Evolutionary conservation across 2,329 filamentous ascomycete genomes (phyloP), one percentile per base, ranked within the genome.

Genomic region (Fusarium sp.): DNA sequence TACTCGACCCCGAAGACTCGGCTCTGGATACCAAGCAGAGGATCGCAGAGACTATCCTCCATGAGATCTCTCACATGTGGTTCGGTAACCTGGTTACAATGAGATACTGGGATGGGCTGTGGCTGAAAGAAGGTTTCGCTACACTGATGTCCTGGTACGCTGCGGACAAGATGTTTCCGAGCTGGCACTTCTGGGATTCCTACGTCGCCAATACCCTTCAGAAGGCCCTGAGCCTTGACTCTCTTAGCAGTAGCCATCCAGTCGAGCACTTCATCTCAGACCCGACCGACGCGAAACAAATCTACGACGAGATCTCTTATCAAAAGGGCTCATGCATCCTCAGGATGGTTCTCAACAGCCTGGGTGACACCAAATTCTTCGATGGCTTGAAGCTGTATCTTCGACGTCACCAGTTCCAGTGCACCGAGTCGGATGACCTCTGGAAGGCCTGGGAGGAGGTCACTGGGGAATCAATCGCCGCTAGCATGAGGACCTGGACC

Each of bases 401-500:
- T 2, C 3, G 17, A 6, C 12, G 17, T 20, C 12, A 53, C 17
- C 4, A 53, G 7, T 53, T 26, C 17, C n/a, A 35, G 6, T 14
- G 0, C 2, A 53, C 30, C 15, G n/a, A 24, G 17, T 8, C 30
- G 8, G 3, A 12, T 36, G 3, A 8, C 30, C 22, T 36, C 3
- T 53, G n/a, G 48, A 36, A 15, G 30, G 48, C n/a, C 30, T 36
- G 12, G 17, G 48, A 53, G 13, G n/a, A 26, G 1, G 30, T 36
- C 0, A 53, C 17, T 1, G 8, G 22, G 0, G 30, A 20, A 11
- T 5, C n/a, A 4, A 4, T 53, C 1, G 30, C 17, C 8, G 12
- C 12, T 1, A 18, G 17, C 8, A 51, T 51, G 22, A 24, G 17
- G 3, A 0, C 14, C 8, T 50, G 22, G 22, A 51, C 6, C 22